Evolutionary conservation across 2,329 filamentous ascomycete species (phyloP).

Genomic region (Cryoendolithus antarcticus): DNA sequence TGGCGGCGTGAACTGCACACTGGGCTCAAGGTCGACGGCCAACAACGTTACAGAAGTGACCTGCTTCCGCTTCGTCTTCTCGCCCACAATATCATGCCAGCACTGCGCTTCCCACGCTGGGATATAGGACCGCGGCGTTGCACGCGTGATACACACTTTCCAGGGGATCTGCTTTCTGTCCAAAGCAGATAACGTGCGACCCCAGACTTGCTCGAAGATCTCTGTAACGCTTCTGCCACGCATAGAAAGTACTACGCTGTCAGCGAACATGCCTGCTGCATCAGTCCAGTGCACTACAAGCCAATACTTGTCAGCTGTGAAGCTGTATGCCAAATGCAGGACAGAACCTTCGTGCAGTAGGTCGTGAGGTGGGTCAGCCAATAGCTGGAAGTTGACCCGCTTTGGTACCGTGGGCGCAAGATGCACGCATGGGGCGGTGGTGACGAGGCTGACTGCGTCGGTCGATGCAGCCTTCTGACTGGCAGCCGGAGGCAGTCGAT

Average conservation of each 20-base stretch:
- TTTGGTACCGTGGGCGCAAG: conserved; percentile 59
- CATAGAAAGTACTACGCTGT: conserved; percentile 61
- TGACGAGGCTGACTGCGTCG: conserved; percentile 5
- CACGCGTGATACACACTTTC: conserved; percentile 1
- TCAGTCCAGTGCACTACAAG: conserved; percentile 72
- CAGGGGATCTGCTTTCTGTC: conserved; percentile 16
- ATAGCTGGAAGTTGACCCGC: conserved; percentile 63
- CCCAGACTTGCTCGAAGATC: conserved; percentile 65
- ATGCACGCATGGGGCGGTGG: conserved; percentile 57
- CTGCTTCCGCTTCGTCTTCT: conserved; percentile 23
- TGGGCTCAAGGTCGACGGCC: conserved; percentile 10
- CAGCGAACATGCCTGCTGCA: conserved; percentile 60
- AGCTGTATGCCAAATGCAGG: conserved; percentile 68
- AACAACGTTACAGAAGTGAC: conserved; percentile 20
- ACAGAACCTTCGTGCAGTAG: conserved; percentile 67
- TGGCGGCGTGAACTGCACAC: conserved; percentile 11
- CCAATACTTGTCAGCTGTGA: conserved; percentile 66
- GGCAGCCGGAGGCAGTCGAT: conserved; percentile 47
- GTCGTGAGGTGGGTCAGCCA: conserved; percentile 54
- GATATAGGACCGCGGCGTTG: conserved; percentile 2
- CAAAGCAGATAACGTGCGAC: conserved; percentile 41
- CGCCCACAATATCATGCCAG: conserved; percentile 5
- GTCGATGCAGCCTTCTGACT: conserved; percentile 18
- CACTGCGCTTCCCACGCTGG: conserved; percentile 1
- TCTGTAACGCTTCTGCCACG: conserved; percentile 49